phyloP scores from a whole-genome alignment of 345 rosid species.

The Melastoma malabathricum region DNA sequence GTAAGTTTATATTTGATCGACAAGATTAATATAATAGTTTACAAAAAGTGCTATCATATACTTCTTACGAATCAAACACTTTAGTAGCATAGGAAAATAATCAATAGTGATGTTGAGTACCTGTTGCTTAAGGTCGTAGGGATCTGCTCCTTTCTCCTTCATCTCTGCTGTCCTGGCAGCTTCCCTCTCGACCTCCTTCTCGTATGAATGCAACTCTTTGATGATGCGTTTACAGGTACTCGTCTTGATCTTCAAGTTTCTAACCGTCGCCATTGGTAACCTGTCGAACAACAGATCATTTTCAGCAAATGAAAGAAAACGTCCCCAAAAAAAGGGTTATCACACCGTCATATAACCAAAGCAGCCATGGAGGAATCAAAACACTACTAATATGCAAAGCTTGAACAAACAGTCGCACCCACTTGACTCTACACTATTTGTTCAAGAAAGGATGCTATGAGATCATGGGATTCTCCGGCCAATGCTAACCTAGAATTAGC shows the following conservation, averaged over 20 bases:
- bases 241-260: constrained; percentile 69
- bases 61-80: neutral
- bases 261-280: constrained; percentile 42
- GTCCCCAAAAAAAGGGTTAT: neutral
- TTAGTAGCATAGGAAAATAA: neutral
- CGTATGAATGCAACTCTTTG: constrained; percentile 78
- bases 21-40: no score
- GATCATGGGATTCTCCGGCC: no score
- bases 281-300: constrained; percentile 6
- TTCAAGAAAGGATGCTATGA: no score
- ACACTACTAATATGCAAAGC: no score
- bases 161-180: constrained; percentile 72
- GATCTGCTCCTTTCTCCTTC: constrained; percentile 89
- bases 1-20: no score
- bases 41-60: no score
- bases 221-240: constrained; percentile 65
- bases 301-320: neutral
- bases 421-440: no score
- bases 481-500: no score
- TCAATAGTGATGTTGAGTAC: constrained; percentile 11
- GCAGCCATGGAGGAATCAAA: no score
- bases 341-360: no score
- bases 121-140: constrained; percentile 93
- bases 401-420: no score
- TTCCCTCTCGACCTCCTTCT: constrained; percentile 92